These are phyloP conservation scores for Malassezia pachydermatis DNA, from an alignment of 1,284 basidiomycete genomes.

Conservation along the genomic window DNA sequence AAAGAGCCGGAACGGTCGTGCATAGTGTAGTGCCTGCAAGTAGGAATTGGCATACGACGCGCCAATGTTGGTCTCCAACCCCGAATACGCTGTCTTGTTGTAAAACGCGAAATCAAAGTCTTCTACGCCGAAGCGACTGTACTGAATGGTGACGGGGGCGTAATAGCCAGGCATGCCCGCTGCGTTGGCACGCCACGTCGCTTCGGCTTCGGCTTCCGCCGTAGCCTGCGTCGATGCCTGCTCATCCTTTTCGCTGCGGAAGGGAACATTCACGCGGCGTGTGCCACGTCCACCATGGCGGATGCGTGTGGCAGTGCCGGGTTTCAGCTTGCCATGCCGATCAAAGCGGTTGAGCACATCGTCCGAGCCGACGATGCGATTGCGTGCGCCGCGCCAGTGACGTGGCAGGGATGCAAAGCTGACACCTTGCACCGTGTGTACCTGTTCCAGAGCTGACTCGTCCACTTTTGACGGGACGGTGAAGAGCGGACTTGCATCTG, in stretches of 20 bases:
- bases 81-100: constrained; percentile 64
- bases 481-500: constrained; percentile 51
- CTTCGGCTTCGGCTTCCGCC: constrained; percentile 20
- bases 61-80: constrained; percentile 89
- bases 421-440: constrained; percentile 77
- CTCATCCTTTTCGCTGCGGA: constrained; percentile 52
- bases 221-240: constrained; percentile 17
- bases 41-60: constrained; percentile 95
- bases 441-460: constrained; percentile 61
- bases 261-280: constrained; percentile 53
- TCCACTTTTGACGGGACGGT: constrained; percentile 62
- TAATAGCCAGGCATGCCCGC: constrained; percentile 65
- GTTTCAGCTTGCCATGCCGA: constrained; percentile 22
- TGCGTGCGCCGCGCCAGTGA: constrained; percentile 70
- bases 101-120: constrained; percentile 83
- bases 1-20: constrained; percentile 63
- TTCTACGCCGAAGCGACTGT: constrained; percentile 96
- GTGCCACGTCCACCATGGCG: constrained; percentile 24
- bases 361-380: constrained; percentile 55
- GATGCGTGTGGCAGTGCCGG: constrained; percentile 19
- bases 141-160: constrained; percentile 88
- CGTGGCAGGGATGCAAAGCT: constrained; percentile 75
- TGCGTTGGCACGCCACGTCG: background rate
- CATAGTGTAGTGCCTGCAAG: constrained; percentile 80
- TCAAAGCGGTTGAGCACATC: constrained; percentile 14